phyloP scores from a whole-genome alignment of 2,329 filamentous ascomycete species.

The Epichloe hybrida region DNA sequence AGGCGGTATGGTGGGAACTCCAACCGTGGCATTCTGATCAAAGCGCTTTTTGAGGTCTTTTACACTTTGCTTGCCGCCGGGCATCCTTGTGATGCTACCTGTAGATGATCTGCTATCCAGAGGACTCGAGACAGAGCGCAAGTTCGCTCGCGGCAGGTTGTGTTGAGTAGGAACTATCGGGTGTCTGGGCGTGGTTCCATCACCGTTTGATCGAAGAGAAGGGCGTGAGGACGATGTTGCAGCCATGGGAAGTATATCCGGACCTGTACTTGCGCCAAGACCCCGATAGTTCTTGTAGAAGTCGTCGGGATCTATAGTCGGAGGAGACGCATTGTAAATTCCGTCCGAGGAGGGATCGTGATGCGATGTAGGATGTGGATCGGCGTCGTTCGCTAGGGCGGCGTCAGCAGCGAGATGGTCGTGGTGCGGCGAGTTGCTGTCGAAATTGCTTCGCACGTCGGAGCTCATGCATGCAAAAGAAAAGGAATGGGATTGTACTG shows the following conservation, averaged over 20 bases:
- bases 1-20: neutral
- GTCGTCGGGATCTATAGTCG: constrained; percentile 37
- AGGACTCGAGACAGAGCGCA: constrained; percentile 44
- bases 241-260: constrained; percentile 23
- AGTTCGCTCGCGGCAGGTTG: constrained; percentile 26
- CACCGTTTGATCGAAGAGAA: constrained; percentile 35
- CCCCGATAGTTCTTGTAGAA: constrained; percentile 39
- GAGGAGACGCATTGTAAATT: constrained; percentile 24
- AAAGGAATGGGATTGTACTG: neutral
- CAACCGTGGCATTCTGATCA: constrained; percentile 40
- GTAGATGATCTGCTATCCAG: constrained; percentile 28
- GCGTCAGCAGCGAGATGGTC: constrained; percentile 4
- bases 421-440: constrained; percentile 6
- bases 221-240: constrained; percentile 25
- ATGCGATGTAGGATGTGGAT: neutral
- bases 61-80: constrained; percentile 48
- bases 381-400: neutral
- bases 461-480: neutral
- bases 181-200: constrained; percentile 35
- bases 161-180: constrained; percentile 27
- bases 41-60: constrained; percentile 71
- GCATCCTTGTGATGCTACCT: constrained; percentile 16
- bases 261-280: constrained; percentile 21
- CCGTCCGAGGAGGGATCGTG: constrained; percentile 11
- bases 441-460: constrained; percentile 3